Conservation (phyloP, 2,329 filamentous ascomycete genomes). For the Ceratocystis alfenasii region DNA sequence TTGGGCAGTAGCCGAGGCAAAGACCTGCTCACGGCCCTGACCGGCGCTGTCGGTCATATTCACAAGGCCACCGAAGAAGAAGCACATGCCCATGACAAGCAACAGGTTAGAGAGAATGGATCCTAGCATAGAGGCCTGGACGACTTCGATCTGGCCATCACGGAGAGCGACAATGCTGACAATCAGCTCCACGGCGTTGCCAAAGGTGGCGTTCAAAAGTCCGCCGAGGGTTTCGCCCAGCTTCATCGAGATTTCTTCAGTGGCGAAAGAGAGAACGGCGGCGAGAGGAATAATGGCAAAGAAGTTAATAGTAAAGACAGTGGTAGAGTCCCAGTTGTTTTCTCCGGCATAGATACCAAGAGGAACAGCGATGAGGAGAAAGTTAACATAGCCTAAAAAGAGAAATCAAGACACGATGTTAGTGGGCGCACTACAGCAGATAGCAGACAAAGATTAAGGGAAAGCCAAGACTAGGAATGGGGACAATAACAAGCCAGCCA, state of each 20-base stretch:
- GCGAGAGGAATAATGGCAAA: conserved; percentile 68
- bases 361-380: conserved; percentile 61
- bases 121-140: conserved; percentile 96
- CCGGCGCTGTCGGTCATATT: conserved; percentile 47
- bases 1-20: conserved; percentile 65
- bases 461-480: not conserved
- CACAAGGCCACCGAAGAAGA: conserved; percentile 59
- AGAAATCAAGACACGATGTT: not conserved
- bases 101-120: conserved; percentile 91
- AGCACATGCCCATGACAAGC: conserved; percentile 72
- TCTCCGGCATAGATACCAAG: conserved; percentile 57
- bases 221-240: conserved; percentile 64
- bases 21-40: conserved; percentile 52
- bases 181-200: conserved; percentile 69
- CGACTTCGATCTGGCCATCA: conserved; percentile 80
- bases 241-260: conserved; percentile 61
- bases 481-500: not conserved
- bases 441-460: not conserved
- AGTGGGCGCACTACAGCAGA: not conserved
- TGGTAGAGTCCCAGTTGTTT: conserved; percentile 50
- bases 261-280: conserved; percentile 62
- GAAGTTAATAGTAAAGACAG: conserved; percentile 67
- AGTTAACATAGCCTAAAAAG: conserved; percentile 48
- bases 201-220: conserved; percentile 63
- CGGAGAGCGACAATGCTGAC: conserved; percentile 83